These are phyloP conservation scores for Calonectria pteridis DNA, from an alignment of 2,329 filamentous ascomycete species.

Conservation along the genomic window DNA sequence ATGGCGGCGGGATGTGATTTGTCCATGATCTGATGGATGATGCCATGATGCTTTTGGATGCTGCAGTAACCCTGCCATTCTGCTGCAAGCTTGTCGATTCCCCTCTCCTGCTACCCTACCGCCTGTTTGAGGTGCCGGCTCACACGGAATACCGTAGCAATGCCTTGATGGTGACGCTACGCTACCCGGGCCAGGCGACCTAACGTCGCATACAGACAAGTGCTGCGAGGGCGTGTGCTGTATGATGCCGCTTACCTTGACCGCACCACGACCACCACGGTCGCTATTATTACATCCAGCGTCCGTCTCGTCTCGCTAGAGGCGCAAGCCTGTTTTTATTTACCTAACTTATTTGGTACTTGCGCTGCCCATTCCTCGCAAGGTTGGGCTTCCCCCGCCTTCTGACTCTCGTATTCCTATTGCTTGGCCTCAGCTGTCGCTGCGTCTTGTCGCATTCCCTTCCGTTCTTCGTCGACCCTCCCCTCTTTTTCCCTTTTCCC, in stretches of 20 bases:
- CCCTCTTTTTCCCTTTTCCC: background rate
- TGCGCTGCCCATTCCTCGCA: conserved; percentile 4
- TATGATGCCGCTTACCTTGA: conserved; percentile 5
- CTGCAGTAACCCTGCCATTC: conserved; percentile 7
- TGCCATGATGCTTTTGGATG: conserved; percentile 7
- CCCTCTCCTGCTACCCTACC: background rate
- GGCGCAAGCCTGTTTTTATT: background rate
- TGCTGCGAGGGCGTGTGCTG: conserved; percentile 7
- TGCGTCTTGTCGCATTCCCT: background rate
- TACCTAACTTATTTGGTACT: conserved; percentile 20
- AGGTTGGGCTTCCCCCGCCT: conserved; percentile 9
- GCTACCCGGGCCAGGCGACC: background rate
- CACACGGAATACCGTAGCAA: conserved; percentile 1
- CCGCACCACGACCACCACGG: background rate
- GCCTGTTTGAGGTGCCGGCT: background rate
- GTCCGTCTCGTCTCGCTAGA: background rate
- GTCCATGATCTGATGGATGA: conserved; percentile 21
- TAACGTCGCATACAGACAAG: conserved; percentile 5
- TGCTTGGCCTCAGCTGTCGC: conserved; percentile 5
- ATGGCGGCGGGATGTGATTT: conserved; percentile 12
- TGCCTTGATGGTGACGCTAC: conserved; percentile 24
- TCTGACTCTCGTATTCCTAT: conserved; percentile 2
- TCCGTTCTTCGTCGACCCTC: background rate
- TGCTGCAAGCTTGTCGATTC: background rate
- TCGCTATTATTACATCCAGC: background rate